Conservation (phyloP, 495 filamentous ascomycete genomes). For the Ramalina intermedia region DNA sequence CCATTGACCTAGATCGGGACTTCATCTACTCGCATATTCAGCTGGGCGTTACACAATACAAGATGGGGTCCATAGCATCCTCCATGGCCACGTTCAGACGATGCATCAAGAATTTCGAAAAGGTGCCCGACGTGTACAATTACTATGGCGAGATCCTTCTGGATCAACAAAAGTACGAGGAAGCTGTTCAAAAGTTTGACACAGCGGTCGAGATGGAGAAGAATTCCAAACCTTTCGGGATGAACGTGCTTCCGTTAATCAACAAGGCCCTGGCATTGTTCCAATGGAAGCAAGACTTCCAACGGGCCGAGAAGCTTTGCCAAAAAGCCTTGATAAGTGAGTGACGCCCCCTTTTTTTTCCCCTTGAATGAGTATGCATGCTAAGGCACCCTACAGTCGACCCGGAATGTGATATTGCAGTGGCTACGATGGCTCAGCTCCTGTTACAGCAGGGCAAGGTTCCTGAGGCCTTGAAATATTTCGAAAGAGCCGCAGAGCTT, state of each 20-base stretch:
- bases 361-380: background rate
- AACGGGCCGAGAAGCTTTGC: conserved; percentile 89
- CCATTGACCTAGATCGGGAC: conserved; percentile 83
- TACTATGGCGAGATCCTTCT: conserved; percentile 98
- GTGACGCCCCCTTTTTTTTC: conserved; percentile 22
- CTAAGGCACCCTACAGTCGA: conserved; percentile 51
- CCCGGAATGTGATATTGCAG: conserved; percentile 96
- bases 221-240: conserved; percentile 75
- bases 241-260: conserved; percentile 95
- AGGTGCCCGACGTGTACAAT: conserved; percentile 96
- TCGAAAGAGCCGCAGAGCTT: conserved; percentile 88
- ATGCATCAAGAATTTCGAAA: conserved; percentile 96
- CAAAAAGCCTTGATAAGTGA: conserved; percentile 94
- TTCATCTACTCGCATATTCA: conserved; percentile 99
- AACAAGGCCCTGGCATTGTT: conserved; percentile 96
- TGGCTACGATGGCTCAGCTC: conserved; percentile 98
- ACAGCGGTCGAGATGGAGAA: conserved; percentile 96
- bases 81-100: conserved; percentile 97
- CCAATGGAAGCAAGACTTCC: conserved; percentile 95
- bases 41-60: conserved; percentile 98
- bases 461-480: conserved; percentile 87
- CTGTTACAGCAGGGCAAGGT: conserved; percentile 96
- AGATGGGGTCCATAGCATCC: conserved; percentile 96
- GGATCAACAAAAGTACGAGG: conserved; percentile 87
- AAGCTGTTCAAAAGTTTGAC: conserved; percentile 97